Evolutionary conservation across 2,329 filamentous ascomycete species (phyloP).

Genomic region (Fusarium foetens): DNA sequence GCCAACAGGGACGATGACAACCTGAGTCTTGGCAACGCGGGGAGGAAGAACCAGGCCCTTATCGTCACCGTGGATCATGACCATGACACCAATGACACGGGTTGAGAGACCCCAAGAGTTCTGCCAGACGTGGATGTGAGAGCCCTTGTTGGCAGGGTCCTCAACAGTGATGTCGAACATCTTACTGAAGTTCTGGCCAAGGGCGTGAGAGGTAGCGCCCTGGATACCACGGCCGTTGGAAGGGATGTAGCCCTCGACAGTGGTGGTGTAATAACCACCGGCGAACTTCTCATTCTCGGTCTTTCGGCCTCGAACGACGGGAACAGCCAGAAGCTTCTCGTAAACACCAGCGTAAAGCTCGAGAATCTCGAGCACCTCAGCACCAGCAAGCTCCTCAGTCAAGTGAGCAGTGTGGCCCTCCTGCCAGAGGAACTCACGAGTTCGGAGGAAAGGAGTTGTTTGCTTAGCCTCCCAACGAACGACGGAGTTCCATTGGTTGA

Average conservation of each 20-base stretch:
- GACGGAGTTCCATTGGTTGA: slow-evolving; percentile 97
- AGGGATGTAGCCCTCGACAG: slow-evolving; percentile 96
- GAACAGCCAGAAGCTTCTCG: slow-evolving; percentile 91
- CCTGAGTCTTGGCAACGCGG: slow-evolving; percentile 85
- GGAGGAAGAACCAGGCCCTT: slow-evolving; percentile 95
- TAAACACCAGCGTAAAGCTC: slow-evolving; percentile 94
- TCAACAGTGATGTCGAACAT: slow-evolving; percentile 99
- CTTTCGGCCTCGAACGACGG: slow-evolving; percentile 92
- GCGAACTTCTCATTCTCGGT: slow-evolving; percentile 99
- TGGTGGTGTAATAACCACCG: slow-evolving; percentile 95
- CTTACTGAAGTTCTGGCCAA: slow-evolving; percentile 98
- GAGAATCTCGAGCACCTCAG: slow-evolving; percentile 92
- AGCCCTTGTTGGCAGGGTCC: slow-evolving; percentile 83
- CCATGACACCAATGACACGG: slow-evolving; percentile 97
- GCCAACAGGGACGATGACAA: slow-evolving; percentile 89
- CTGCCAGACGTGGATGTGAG: slow-evolving; percentile 91
- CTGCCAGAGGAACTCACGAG: slow-evolving; percentile 97
- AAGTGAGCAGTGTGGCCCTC: slow-evolving; percentile 93
- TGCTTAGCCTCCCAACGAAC: slow-evolving; percentile 98
- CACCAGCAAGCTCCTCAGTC: slow-evolving; percentile 80
- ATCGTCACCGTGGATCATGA: slow-evolving; percentile 97
- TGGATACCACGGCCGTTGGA: slow-evolving; percentile 96
- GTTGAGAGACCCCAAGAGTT: slow-evolving; percentile 99
- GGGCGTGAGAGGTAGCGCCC: slow-evolving; percentile 91
- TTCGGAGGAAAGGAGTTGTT: slow-evolving; percentile 84